These are phyloP conservation scores for Neurospora sp. DNA, from an alignment of 495 filamentous ascomycete species.

Conservation along the genomic window DNA sequence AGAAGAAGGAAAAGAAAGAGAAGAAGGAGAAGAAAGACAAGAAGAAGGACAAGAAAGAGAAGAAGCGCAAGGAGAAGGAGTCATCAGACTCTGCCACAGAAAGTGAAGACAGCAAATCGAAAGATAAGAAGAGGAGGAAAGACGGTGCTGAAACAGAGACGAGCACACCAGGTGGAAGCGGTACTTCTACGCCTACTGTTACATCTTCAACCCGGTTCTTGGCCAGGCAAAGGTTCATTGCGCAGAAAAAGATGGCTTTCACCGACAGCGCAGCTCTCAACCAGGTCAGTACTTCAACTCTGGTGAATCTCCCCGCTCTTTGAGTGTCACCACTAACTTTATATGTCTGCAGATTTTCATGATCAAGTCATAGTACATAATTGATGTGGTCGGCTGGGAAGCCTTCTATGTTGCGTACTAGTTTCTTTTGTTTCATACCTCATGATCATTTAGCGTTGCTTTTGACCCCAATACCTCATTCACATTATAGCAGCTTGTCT, in stretches of 20 bases:
- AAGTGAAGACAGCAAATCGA: conserved; percentile 10
- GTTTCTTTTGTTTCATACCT: background rate
- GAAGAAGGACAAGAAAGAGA: conserved; percentile 35
- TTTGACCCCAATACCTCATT: background rate
- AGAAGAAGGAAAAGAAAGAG: conserved; percentile 23
- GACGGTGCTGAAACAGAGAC: conserved; percentile 15
- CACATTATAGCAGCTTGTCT: background rate
- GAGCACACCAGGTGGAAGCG: conserved; percentile 9
- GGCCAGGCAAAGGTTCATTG: conserved; percentile 61
- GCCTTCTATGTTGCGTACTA: background rate
- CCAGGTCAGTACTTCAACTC: conserved; percentile 44
- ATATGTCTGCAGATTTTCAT: conserved; percentile 55
- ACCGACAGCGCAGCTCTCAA: conserved; percentile 64
- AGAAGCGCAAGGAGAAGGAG: conserved; percentile 35
- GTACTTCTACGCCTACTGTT: conserved; percentile 27
- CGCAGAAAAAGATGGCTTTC: conserved; percentile 65
- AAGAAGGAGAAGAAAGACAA: conserved; percentile 22
- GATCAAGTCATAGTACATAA: conserved; percentile 42
- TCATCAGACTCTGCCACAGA: conserved; percentile 15
- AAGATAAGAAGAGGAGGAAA: conserved; percentile 17
- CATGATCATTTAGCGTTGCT: background rate
- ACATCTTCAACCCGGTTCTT: conserved; percentile 46
- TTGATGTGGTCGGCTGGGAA: background rate
- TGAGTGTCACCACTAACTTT: background rate
- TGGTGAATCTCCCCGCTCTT: background rate